Conservation (phyloP, 768 basidiomycete species). For the Suillus placidus region DNA sequence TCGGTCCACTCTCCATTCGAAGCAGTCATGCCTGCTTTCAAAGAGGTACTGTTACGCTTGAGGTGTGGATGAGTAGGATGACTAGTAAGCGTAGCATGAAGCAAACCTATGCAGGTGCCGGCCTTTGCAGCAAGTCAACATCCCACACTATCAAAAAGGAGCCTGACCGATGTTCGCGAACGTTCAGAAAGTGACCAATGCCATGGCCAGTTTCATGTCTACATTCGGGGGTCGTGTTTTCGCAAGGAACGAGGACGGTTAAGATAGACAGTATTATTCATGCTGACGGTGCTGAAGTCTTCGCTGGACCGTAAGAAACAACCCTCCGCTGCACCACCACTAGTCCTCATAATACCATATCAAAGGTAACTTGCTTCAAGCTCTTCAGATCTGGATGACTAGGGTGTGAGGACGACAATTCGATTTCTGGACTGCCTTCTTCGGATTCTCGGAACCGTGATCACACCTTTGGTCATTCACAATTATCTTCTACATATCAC, state of each 20-base stretch:
- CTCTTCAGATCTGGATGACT: conserved; percentile 37
- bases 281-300: no score
- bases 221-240: not conserved
- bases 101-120: conserved; percentile 45
- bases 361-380: conserved; percentile 73
- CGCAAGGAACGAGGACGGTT: no score
- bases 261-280: no score
- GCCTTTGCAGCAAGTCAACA: conserved; percentile 38
- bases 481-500: conserved; percentile 1
- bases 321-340: conserved; percentile 57
- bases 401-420: no score
- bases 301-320: conserved; percentile 42
- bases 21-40: conserved; percentile 87
- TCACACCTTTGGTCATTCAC: not conserved
- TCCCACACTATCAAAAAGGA: not conserved
- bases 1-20: conserved; percentile 63
- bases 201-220: conserved; percentile 96
- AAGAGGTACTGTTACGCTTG: conserved; percentile 63
- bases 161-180: conserved; percentile 66
- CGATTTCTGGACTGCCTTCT: not conserved
- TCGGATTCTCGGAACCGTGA: not conserved
- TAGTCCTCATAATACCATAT: conserved; percentile 67
- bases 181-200: conserved; percentile 91
- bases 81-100: conserved; percentile 3
- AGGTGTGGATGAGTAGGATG: not conserved